phyloP scores from a whole-genome alignment of 371 early-diverging fungal genomes.

The Mortierella polycephala region DNA sequence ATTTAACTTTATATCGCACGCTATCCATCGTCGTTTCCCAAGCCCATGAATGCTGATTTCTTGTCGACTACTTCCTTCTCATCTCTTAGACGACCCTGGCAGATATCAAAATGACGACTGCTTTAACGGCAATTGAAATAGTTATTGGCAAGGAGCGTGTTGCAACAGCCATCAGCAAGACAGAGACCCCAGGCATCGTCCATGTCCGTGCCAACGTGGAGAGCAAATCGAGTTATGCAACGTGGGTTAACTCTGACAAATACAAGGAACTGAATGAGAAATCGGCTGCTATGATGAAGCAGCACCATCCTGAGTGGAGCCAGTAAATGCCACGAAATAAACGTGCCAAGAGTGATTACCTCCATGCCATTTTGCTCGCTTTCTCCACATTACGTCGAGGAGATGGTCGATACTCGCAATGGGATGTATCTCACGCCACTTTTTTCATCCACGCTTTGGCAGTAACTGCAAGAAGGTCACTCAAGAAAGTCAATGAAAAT shows the following conservation, averaged over 20 bases:
- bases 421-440: no score
- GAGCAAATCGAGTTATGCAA: constrained; percentile 18
- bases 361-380: no score
- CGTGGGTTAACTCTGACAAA: constrained; percentile 27
- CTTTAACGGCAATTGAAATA: constrained; percentile 17
- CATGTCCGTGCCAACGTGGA: constrained; percentile 20
- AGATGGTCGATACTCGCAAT: no score
- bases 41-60: no score
- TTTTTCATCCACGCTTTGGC: no score
- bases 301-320: constrained; percentile 20
- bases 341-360: no score
- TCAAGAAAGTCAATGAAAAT: no score
- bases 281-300: constrained; percentile 12
- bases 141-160: constrained; percentile 24
- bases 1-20: background rate
- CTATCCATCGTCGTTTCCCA: background rate
- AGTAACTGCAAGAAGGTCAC: no score
- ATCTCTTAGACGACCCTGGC: constrained; percentile 29
- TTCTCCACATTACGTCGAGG: no score
- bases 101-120: constrained; percentile 22
- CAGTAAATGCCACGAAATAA: no score
- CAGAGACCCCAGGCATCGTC: constrained; percentile 18
- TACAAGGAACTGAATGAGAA: constrained; percentile 17
- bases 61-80: background rate
- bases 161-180: constrained; percentile 17